Base-by-base conservation (phyloP, 2,329 filamentous ascomycete species). In the Fusarium acutatum region DNA sequence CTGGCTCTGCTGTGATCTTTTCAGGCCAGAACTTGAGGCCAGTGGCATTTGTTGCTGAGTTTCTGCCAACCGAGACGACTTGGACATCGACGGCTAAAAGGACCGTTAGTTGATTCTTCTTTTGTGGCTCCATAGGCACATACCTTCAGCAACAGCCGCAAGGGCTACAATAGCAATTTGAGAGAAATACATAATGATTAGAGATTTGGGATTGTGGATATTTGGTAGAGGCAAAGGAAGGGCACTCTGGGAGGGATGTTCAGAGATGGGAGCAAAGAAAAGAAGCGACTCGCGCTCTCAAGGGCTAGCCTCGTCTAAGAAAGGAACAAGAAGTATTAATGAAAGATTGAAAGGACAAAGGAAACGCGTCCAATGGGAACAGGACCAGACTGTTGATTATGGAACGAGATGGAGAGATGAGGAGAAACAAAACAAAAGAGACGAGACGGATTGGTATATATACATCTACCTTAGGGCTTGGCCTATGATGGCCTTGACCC, bases 11-110 rank as follows among this genome's bases (percentile, higher is more conserved):
- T 71, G 84, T 86, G 80, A 96, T 81, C 78, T 87, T 90, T 75
- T 92, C 86, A 44, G 93, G 93, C 71, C 84, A 89, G 86, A 90
- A 95, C 69, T 84, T 87, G 64, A 93, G 83, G 43, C 76, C 81
- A 15, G 82, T 82, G 52, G 84, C 84, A 75, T 87, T 85, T 78
- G 88, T 88, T 71, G 85, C 82, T 30, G 78, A 83, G 69, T 81
- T 84, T 74, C 83, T 81, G 71, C 88, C 88, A 64, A 95, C 93
- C 71, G 89, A 88, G 62, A 94, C 89, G 66, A 92, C 88, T 77
- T 93, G 90, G 41, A 91, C 87, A 34, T 83, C 69, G 60, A 81
- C 67, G 56, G 82, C 83, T 84, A 49, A 9, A 44, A 3, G 14
- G 79, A 26, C 12, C 52, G 61, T 79, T 37, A 72, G 69, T 44